A percentile compares a stretch with the other conserved stretches of the same genome.
Evolutionary conservation across 495 filamentous ascomycete species (phyloP).

Genomic region (Aspergillus baeticus): DNA sequence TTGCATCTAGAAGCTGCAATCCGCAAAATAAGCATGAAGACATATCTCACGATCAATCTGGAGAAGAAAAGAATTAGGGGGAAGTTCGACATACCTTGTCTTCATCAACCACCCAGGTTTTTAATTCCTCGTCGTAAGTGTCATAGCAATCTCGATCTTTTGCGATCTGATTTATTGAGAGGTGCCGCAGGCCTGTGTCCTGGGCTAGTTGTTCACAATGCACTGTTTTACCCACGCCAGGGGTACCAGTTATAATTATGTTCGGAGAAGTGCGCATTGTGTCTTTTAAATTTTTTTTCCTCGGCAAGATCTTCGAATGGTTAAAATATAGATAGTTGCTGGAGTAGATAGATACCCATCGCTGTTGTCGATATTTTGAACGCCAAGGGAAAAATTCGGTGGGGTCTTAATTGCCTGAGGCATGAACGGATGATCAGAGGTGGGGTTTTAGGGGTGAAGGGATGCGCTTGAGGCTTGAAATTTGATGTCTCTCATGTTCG

Average conservation of each 20-base stretch:
- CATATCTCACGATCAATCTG: background rate
- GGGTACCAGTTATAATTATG: conserved; percentile 92
- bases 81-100: conserved; percentile 67
- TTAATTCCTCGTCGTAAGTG: conserved; percentile 77
- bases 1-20: conserved; percentile 75
- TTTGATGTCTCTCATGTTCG: background rate
- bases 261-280: conserved; percentile 69
- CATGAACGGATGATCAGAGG: conserved; percentile 8
- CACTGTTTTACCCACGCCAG: conserved; percentile 91
- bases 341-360: background rate
- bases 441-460: background rate
- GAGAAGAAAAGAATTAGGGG: background rate
- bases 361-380: background rate
- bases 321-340: background rate
- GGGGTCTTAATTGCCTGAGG: conserved; percentile 16
- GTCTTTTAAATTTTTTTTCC: background rate
- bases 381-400: conserved; percentile 13
- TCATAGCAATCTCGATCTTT: conserved; percentile 83
- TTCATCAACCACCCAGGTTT: conserved; percentile 94
- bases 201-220: conserved; percentile 79
- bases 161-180: conserved; percentile 87
- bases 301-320: background rate
- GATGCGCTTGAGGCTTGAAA: background rate
- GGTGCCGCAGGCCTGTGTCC: conserved; percentile 70
- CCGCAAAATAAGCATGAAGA: background rate